Evolutionary conservation across 225 moss, liverwort and hornwort species (phyloP).

Genomic region (Sphagnum contortum): DNA sequence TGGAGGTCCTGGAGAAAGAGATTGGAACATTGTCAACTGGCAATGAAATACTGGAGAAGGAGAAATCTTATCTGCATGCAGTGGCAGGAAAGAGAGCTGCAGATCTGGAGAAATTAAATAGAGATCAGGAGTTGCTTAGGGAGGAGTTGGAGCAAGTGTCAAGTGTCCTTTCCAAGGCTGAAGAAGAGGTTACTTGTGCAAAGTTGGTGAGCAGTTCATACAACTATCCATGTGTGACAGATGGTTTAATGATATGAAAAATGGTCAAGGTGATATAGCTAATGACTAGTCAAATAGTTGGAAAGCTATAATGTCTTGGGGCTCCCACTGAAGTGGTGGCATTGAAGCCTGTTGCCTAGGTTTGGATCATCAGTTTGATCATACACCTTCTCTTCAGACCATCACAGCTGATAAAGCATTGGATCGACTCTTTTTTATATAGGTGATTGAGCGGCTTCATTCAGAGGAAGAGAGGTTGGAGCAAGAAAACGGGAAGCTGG

Average conservation of each 20-base stretch:
- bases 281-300: background rate
- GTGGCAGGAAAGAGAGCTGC: background rate
- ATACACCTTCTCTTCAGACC: too few species aligned
- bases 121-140: background rate
- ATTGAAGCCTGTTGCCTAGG: too few species aligned
- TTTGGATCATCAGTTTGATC: too few species aligned
- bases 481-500: slow-evolving; percentile 26
- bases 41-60: background rate
- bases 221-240: too few species aligned
- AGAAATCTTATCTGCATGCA: background rate
- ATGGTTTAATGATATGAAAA: too few species aligned
- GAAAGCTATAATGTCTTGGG: too few species aligned
- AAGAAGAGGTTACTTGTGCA: background rate
- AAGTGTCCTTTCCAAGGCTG: slow-evolving; percentile 10
- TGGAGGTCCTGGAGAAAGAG: slow-evolving; percentile 16
- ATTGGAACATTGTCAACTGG: slow-evolving; percentile 5
- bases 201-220: slow-evolving; percentile 5
- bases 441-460: slow-evolving; percentile 23
- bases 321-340: too few species aligned
- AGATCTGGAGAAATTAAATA: background rate
- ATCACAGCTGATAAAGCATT: too few species aligned
- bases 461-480: slow-evolving; percentile 16
- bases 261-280: background rate
- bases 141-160: slow-evolving; percentile 5
- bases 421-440: slow-evolving; percentile 1